These are phyloP conservation scores for Phragmites australis DNA, from an alignment of 176 grass and related monocot genomes.

Conservation along the genomic window DNA sequence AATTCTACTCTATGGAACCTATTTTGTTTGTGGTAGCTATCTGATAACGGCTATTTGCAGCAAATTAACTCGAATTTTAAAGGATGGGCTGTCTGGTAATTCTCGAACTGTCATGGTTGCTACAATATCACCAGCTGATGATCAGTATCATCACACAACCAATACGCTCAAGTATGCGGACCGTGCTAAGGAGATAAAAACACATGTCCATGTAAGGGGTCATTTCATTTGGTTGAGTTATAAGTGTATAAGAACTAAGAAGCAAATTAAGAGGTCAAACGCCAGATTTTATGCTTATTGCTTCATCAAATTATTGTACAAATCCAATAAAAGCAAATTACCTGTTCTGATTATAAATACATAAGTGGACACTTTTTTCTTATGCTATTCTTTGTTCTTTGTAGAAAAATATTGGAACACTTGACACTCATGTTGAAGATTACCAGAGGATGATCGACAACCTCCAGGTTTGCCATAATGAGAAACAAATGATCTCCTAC, in stretches of 20 bases:
- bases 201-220: constrained; percentile 86
- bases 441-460: constrained; percentile 90
- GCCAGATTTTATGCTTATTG: background rate
- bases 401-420: constrained; percentile 92
- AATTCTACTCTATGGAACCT: background rate
- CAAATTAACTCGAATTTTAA: constrained; percentile 97
- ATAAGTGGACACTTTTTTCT: constrained; percentile 13
- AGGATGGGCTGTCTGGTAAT: constrained; percentile 98
- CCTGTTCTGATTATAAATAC: constrained; percentile 1
- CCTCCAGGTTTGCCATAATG: constrained; percentile 70
- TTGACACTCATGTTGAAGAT: constrained; percentile 95
- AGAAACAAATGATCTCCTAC: constrained; percentile 4
- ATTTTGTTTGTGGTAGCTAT: constrained; percentile 23
- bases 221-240: constrained; percentile 19
- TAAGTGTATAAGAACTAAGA: background rate
- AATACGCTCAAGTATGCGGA: constrained; percentile 99
- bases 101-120: constrained; percentile 98
- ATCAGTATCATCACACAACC: constrained; percentile 95
- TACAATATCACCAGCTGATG: constrained; percentile 92
- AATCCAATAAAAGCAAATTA: background rate
- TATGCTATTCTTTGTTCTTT: constrained; percentile 25
- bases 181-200: constrained; percentile 99
- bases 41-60: constrained; percentile 57
- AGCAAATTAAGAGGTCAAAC: background rate
- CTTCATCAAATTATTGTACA: background rate